Percentiles rank a stretch among this genome's conserved stretches.
These are phyloP conservation scores for Populus deltoides DNA, from an alignment of 345 rosid species.

Conservation along the genomic window DNA sequence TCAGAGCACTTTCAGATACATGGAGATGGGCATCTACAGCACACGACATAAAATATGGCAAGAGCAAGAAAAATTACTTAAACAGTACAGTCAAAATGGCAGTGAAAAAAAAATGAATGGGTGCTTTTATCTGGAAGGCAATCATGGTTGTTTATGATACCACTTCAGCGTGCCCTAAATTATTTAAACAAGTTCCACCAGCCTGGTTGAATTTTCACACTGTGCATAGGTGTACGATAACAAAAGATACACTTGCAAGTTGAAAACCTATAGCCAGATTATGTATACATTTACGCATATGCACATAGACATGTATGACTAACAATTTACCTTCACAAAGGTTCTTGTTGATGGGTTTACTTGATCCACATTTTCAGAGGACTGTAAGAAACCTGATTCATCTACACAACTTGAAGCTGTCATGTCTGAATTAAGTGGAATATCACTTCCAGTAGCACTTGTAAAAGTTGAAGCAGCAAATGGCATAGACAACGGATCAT, in stretches of 20 bases:
- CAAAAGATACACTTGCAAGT: background rate
- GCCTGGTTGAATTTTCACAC: background rate
- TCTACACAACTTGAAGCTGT: slow-evolving; percentile 52
- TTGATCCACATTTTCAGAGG: slow-evolving; percentile 49
- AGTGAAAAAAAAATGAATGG: background rate
- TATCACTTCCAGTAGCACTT: slow-evolving; percentile 33
- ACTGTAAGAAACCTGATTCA: slow-evolving; percentile 51
- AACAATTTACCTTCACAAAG: slow-evolving; percentile 48
- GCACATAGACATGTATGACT: background rate
- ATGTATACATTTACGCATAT: background rate
- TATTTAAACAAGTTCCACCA: background rate
- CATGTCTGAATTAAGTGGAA: slow-evolving; percentile 42
- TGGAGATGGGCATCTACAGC: background rate
- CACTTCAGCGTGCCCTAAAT: background rate
- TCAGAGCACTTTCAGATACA: background rate
- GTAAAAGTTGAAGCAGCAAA: slow-evolving; percentile 36
- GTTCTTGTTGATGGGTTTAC: slow-evolving; percentile 40
- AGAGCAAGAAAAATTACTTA: background rate
- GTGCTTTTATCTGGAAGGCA: background rate
- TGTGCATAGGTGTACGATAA: background rate
- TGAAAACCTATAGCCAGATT: background rate
- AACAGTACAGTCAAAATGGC: background rate
- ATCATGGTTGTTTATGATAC: background rate
- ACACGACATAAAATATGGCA: background rate
- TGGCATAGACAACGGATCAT: slow-evolving; percentile 33